phyloP scores from a whole-genome alignment of 495 filamentous ascomycete genomes.

The Thermothielavioides terrestris region DNA sequence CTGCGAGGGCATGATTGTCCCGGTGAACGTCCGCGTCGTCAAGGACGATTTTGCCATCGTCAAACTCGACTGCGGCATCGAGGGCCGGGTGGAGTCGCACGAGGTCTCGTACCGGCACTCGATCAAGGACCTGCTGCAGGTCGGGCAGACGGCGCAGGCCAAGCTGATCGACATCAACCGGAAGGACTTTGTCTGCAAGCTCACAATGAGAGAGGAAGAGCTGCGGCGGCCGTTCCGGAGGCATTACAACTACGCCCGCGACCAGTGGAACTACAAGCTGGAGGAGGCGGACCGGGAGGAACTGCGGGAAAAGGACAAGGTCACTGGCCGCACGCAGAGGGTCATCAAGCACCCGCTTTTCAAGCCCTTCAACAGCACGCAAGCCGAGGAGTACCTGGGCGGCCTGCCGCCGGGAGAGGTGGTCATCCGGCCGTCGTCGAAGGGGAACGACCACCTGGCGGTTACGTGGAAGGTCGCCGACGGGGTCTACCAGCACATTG shows the following conservation, averaged over 20 bases:
- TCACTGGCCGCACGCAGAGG: constrained; percentile 70
- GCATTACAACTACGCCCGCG: constrained; percentile 56
- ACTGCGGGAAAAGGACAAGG: constrained; percentile 71
- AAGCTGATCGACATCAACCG: constrained; percentile 81
- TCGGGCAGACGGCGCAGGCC: constrained; percentile 76
- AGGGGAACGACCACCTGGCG: constrained; percentile 87
- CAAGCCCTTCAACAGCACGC: constrained; percentile 80
- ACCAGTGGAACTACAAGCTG: constrained; percentile 77
- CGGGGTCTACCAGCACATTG: constrained; percentile 90
- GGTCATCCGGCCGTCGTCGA: constrained; percentile 89
- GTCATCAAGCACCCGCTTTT: constrained; percentile 97
- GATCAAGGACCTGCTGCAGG: constrained; percentile 50
- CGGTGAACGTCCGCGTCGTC: constrained; percentile 78
- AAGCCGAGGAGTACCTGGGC: constrained; percentile 89
- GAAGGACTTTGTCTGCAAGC: constrained; percentile 67
- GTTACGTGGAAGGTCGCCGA: constrained; percentile 98
- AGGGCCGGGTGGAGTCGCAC: constrained; percentile 69
- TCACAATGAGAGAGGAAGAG: constrained; percentile 74
- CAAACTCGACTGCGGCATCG: constrained; percentile 87
- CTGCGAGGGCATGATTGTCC: constrained; percentile 79
- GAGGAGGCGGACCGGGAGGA: constrained; percentile 72
- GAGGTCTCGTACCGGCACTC: constrained; percentile 58
- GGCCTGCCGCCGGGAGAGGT: constrained; percentile 79
- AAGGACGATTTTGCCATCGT: constrained; percentile 87
- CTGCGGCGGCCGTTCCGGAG: constrained; percentile 60